A percentile compares a stretch with the other conserved stretches of the same genome.
Conservation (phyloP, 331 rosid genomes). For the Spiraea crenata region DNA sequence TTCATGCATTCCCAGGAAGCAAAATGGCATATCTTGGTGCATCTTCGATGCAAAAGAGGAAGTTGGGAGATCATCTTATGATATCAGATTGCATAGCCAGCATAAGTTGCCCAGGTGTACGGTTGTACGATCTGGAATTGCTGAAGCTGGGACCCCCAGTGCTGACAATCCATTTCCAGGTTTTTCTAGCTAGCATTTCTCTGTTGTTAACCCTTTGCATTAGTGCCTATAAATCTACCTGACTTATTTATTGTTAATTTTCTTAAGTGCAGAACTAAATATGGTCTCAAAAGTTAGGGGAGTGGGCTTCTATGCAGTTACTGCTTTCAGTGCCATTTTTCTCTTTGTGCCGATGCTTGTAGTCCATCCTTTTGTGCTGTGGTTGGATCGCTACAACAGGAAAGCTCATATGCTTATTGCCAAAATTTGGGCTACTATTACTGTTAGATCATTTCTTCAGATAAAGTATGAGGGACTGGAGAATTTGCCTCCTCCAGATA, state of each 20-base stretch:
- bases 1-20: constrained; percentile 34
- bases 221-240: constrained; percentile 9
- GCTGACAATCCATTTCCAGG: constrained; percentile 52
- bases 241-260: constrained; percentile 7
- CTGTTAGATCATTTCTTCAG: constrained; percentile 64
- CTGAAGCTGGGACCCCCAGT: constrained; percentile 50
- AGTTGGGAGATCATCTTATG: constrained; percentile 24
- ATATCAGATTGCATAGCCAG: constrained; percentile 24
- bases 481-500: constrained; percentile 72
- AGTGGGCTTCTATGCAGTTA: constrained; percentile 58
- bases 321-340: constrained; percentile 58
- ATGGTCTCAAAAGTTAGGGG: constrained; percentile 69
- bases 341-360: constrained; percentile 64
- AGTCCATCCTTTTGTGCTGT: constrained; percentile 69
- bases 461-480: constrained; percentile 73
- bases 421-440: constrained; percentile 68
- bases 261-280: constrained; percentile 50
- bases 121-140: constrained; percentile 59
- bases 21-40: constrained; percentile 21
- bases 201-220: not conserved
- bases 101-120: constrained; percentile 34
- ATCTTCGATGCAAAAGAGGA: constrained; percentile 29
- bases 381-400: constrained; percentile 65
- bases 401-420: constrained; percentile 68
- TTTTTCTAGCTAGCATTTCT: constrained; percentile 34